Base-by-base conservation (phyloP, 2,329 filamentous ascomycete species). In the Helminthosporium solani region DNA sequence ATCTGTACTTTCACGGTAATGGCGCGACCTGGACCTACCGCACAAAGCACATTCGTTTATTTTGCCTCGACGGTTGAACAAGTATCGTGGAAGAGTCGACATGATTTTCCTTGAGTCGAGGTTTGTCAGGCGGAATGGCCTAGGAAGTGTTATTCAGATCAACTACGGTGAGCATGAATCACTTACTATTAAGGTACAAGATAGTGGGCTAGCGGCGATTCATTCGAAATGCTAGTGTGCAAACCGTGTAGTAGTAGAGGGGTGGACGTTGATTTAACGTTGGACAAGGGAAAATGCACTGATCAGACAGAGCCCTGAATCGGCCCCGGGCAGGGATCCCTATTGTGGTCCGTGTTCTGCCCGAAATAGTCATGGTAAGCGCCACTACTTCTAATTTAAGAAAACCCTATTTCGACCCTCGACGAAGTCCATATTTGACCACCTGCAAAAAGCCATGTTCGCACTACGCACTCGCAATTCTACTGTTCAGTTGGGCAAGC, bases 341-440 rank as follows among this genome's bases (percentile, higher is more conserved):
- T 44, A 44, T 44, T 48, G 18, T 44, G 18, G 41, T 48, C 46
- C 23, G 21, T 21, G 40, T 48, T 48, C 34, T 40, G 23, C 40
- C 45, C 33, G 23, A 41, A 36, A 44, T 48, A 44, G 46, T 48
- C 34, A 48, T 48, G 18, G 41, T 48, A 44, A 48, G 41, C 31
- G 23, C 46, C 25, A 48, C 40, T 44, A 41, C 20, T 44, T 48
- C 35, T 44, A 44, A 48, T 44, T 48, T 48, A 44, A 48, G 36
- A 44, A 44, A 44, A 48, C 40, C 40, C 41, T 44, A 40, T 44
- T 48, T 48, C 19, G 16, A 31, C 40, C 36, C 41, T 37, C n/a
- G 39, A 47, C 30, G 18, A 47, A 44, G 45, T 47, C 45, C 21
- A 43, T 31, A 43, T 47, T 44, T 47, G 18, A 40, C 45, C 21